Evolutionary conservation across 225 moss, liverwort and hornwort species (phyloP).

Genomic region (Thuidium tamariscinum): DNA sequence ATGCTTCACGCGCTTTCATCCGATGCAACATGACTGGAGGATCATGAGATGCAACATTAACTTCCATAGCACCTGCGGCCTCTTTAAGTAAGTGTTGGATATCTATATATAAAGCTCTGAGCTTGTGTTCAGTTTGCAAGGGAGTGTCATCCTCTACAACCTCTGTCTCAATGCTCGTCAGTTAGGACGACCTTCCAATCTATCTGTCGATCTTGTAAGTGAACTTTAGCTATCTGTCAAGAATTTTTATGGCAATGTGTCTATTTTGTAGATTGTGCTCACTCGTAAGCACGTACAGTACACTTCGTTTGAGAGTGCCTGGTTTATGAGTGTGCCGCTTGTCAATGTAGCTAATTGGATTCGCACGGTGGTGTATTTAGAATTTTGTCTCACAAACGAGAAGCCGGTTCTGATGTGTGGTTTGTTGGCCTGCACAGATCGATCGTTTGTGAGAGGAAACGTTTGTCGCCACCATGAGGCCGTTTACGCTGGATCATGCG

Average conservation of each 20-base stretch:
- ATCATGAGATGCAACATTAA: no score
- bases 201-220: not conserved
- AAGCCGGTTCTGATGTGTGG: not conserved
- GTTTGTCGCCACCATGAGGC: not conserved
- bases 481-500: not conserved
- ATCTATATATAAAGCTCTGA: not conserved
- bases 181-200: not conserved
- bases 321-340: not conserved
- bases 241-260: not conserved
- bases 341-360: not conserved
- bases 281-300: not conserved
- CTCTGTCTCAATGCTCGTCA: not conserved
- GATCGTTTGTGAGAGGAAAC: not conserved
- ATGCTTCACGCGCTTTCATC: not conserved
- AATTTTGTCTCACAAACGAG: not conserved
- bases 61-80: not conserved
- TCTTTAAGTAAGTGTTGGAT: not conserved
- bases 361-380: no score
- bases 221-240: rapidly evolving
- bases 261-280: not conserved
- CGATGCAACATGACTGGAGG: not conserved
- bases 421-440: not conserved
- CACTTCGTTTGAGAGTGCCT: not conserved
- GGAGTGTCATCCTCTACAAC: not conserved
- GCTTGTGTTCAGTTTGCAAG: not conserved